These are phyloP conservation scores for Carex arenaria DNA, from an alignment of 202 grass and related monocot genomes.

Conservation along the genomic window DNA sequence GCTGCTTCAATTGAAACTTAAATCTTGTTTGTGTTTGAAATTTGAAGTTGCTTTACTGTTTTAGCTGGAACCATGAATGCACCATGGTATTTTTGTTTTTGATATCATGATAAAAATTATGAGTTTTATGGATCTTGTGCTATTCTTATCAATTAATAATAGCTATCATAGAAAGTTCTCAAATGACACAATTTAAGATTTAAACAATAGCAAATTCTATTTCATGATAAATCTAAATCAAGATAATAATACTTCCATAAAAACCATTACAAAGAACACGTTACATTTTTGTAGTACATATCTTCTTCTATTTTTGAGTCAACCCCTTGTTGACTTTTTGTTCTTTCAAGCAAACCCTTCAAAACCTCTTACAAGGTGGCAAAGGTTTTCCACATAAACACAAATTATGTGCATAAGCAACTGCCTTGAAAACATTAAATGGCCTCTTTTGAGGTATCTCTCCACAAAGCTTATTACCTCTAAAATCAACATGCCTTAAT, in stretches of 20 bases:
- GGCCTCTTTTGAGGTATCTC: slow-evolving; percentile 57
- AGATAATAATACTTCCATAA: neutral
- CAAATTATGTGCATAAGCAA: slow-evolving; percentile 71
- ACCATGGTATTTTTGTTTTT: neutral
- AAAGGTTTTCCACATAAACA: slow-evolving; percentile 81
- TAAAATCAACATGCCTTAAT: slow-evolving; percentile 60
- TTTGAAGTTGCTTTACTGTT: neutral
- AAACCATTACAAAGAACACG: neutral
- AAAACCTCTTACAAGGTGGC: slow-evolving; percentile 48
- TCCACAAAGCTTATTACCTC: slow-evolving; percentile 58
- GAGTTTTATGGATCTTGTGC: neutral
- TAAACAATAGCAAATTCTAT: neutral
- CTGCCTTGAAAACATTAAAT: slow-evolving; percentile 49
- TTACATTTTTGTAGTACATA: neutral
- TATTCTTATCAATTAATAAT: neutral
- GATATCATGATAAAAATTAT: neutral
- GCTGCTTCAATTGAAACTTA: neutral
- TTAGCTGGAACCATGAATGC: neutral
- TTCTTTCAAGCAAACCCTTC: neutral
- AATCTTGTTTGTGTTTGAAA: neutral
- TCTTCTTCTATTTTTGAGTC: neutral
- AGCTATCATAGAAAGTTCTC: neutral
- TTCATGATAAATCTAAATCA: slow-evolving; percentile 1
- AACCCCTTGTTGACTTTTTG: slow-evolving; percentile 20
- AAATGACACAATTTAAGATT: neutral